Base-by-base conservation (phyloP, 2,329 filamentous ascomycete species). In the Calonectria fujianensis region DNA sequence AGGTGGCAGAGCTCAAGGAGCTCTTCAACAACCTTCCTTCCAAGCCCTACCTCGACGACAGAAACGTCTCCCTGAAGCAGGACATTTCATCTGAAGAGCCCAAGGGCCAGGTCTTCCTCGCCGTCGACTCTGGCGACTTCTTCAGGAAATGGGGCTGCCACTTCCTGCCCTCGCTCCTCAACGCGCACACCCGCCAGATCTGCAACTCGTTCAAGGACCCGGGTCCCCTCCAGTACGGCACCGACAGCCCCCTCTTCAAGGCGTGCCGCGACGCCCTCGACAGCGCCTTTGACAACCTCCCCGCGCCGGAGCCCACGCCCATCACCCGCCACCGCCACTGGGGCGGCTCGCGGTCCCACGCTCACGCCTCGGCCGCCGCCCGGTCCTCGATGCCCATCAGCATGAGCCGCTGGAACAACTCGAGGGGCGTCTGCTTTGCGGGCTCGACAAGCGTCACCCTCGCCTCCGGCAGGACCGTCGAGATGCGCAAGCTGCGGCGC, bases 181-280 rank as follows among this genome's bases (percentile, higher is more conserved):
- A 89, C 74, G 91, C 91, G 0, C 90, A 93, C 77, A 84, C 86
- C 1, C 86, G 87, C 31, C 91, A 93, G 81, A 83, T 89, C 13
- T 92, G 91, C 84, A 92, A 91, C 80, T 89, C 89, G 0, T 93
- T 92, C 87, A 92, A 92, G 79, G 91, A 93, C 74, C 84, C 88
- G 0, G 91, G 91, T 0, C 90, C 91, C 5, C 85, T 90, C 9
- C 85, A 87, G 75, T 93, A 92, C 77, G 88, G 90, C 20, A 78
- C 78, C 0, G 80, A 86, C 1, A 91, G 89, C 67, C 85, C 87
- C 0, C 84, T 92, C 4, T 93, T 93, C 79, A 80, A 82, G 18
- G 76, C 81, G 8, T 92, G 89, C 78, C 85, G 90, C 11, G 85
- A 90, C 63, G 77, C 82, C 1, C 86, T 93, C 0, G 88, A 91